Base-by-base conservation (phyloP, 805 yeast species). In the Saturnispora hagleri region DNA sequence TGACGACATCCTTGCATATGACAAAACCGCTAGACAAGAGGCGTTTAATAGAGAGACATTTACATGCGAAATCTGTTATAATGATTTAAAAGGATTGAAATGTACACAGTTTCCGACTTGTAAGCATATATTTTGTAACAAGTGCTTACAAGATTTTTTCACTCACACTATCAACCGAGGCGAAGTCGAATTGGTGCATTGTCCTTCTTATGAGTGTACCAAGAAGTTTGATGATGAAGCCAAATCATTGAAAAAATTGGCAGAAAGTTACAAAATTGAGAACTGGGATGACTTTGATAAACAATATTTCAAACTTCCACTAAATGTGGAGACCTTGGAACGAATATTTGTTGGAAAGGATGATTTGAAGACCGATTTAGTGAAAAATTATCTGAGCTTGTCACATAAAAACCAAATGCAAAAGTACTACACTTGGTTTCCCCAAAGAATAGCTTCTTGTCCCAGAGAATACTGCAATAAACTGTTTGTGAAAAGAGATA, bases 31-130 rank as follows among this genome's bases (percentile, higher is more conserved):
- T 3, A 57, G 62, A 18, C 42, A 53, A 13, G 49, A 58, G 1
- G 63, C 65, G 12, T 75, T 75, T 55, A 54, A 68, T 5, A 40
- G 51, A 12, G 57, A 59, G 10, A 72, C 80, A 6, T 77, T 73
- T 54, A 57, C 65, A 3, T 82, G 86, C 61, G 76, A 74, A n/a
- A 79, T 82, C 0, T 82, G 87, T 59, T 76, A 78, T 55, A 72
- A 68, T 22, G 72, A 69, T 33, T 66, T 64, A 47, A 76, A 75
- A 52, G 86, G 86, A 1, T 50, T 40, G 0, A 52, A 59, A 4
- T 74, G 78, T 57, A 57, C 63, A 13, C 45, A 54, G 46, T 67
- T 74, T 50, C 62, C 69, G 1, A 65, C 70, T 2, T 81, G 86
- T 57, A 65, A 63, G 7, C 86, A 81, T 58, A 60, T 64, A 0